Evolutionary conservation across 2,329 filamentous ascomycete genomes (phyloP).

Genomic region (Xylariaceae sp.): DNA sequence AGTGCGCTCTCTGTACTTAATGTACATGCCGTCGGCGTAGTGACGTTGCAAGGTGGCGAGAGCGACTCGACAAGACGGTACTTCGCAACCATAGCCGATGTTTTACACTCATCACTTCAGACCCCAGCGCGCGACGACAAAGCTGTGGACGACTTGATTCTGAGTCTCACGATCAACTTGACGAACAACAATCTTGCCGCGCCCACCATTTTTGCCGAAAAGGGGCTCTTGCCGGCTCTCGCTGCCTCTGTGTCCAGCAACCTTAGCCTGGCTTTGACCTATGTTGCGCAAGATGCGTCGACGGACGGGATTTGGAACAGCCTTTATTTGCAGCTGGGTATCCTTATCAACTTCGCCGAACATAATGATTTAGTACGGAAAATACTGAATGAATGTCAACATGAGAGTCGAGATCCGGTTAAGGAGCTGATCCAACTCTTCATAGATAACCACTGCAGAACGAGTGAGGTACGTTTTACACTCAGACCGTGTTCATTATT

Average conservation of each 20-base stretch:
- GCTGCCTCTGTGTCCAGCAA: conserved; percentile 47
- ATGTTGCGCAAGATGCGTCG: conserved; percentile 46
- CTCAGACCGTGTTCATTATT: not conserved
- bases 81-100: conserved; percentile 47
- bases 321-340: conserved; percentile 71
- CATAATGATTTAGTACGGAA: conserved; percentile 60
- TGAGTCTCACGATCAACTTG: conserved; percentile 75
- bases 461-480: conserved; percentile 57
- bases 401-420: conserved; percentile 42
- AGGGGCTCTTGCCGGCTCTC: conserved; percentile 47
- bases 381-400: conserved; percentile 38
- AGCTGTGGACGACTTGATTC: conserved; percentile 42
- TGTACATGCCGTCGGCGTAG: conserved; percentile 45
- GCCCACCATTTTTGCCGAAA: conserved; percentile 63
- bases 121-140: conserved; percentile 35
- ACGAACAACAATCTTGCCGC: conserved; percentile 73
- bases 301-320: conserved; percentile 55
- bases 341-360: conserved; percentile 84
- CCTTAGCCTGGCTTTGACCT: conserved; percentile 44
- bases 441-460: conserved; percentile 58
- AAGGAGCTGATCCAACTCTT: conserved; percentile 60
- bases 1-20: conserved; percentile 49
- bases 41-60: conserved; percentile 37
- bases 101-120: conserved; percentile 38
- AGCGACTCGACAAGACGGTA: conserved; percentile 45